phyloP scores from a whole-genome alignment of 768 basidiomycete genomes.

The Heimioporus sp. region DNA sequence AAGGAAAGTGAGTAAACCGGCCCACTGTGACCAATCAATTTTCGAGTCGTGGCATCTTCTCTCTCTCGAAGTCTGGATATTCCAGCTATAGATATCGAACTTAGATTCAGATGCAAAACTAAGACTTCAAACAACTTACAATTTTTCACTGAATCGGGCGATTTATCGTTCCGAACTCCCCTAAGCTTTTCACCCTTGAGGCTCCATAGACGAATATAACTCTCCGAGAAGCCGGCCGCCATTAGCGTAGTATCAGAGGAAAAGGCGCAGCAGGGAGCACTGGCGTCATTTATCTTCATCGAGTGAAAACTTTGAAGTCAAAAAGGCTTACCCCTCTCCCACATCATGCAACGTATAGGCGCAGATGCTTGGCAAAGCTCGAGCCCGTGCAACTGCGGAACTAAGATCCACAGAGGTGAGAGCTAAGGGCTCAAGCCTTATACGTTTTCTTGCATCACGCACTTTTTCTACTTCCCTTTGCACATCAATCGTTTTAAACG shows the following conservation, averaged over 20 bases:
- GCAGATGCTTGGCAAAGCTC: conserved; percentile 88
- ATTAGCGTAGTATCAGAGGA: conserved; percentile 89
- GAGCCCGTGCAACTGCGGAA: conserved; percentile 48
- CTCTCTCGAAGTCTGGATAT: conserved; percentile 69
- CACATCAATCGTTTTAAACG: conserved; percentile 84
- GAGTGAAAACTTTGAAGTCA: background rate
- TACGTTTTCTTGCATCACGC: conserved; percentile 87
- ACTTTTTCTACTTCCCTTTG: conserved; percentile 88
- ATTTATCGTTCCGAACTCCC: conserved; percentile 76
- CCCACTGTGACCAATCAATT: conserved; percentile 94
- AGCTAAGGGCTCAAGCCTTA: conserved; percentile 78
- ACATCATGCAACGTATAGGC: conserved; percentile 94
- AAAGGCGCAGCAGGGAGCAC: conserved; percentile 83
- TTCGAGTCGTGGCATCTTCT: conserved; percentile 79
- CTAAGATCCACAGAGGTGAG: conserved; percentile 55
- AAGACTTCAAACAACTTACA: conserved; percentile 42
- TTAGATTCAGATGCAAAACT: conserved; percentile 5
- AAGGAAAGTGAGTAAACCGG: conserved; percentile 95
- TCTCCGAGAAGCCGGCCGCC: conserved; percentile 95
- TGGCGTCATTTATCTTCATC: conserved; percentile 31
- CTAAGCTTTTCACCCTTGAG: conserved; percentile 87
- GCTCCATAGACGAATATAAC: conserved; percentile 93
- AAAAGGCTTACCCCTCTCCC: conserved; percentile 77
- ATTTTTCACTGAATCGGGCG: conserved; percentile 62
- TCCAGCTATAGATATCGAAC: conserved; percentile 39